Evolutionary conservation across 116 monocot species (phyloP), one percentile per base, ranked within the genome.

Genomic region (Cymodocea nodosa): DNA sequence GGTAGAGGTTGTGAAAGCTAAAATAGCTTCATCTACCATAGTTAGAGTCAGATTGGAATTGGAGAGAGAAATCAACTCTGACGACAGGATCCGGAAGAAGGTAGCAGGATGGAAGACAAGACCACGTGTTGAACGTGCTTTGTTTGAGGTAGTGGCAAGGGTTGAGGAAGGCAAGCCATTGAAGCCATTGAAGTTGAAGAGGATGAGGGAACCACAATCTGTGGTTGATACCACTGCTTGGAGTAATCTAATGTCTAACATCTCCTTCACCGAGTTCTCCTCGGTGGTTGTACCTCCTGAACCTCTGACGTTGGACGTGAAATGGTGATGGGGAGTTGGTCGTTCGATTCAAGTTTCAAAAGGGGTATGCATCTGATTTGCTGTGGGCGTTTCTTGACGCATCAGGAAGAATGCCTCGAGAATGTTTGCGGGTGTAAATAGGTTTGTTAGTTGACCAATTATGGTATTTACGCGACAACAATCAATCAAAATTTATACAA

Each of bases 261-360:
- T 90, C 65, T 95, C 95, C 4, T 87, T 87, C 53, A 83, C 95
- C 15, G 65, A 82, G 70, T 81, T 95, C 24, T 67, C 69, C 9
- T 79, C 78, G 35, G 36, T 85, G 34, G 66, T 87, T 56, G 80
- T 85, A 13, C 83, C 85, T 68, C 85, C 95, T 11, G 87, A 95
- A 64, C 81, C 83, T 50, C 71, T 95, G 48, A 90, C 87, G 37
- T 76, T 95, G 74, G 95, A 95, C 68, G 87, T 85, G 30, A 83
- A 85, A 58, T 95, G 90, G 90, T 95, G 56, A 57, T 44, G 44
- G 44, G 11, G 12, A 8, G 44, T 44, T 44, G 44, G 44, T 44
- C 44, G 44, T 12, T 44, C 1, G 12, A 44, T 44, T 10, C 44
- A 44, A 44, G 12, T 44, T 10, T 8, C 44, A 10, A 44, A 8